Conservation (phyloP, 176 grass and related monocot species). For the Otatea glauca region DNA sequence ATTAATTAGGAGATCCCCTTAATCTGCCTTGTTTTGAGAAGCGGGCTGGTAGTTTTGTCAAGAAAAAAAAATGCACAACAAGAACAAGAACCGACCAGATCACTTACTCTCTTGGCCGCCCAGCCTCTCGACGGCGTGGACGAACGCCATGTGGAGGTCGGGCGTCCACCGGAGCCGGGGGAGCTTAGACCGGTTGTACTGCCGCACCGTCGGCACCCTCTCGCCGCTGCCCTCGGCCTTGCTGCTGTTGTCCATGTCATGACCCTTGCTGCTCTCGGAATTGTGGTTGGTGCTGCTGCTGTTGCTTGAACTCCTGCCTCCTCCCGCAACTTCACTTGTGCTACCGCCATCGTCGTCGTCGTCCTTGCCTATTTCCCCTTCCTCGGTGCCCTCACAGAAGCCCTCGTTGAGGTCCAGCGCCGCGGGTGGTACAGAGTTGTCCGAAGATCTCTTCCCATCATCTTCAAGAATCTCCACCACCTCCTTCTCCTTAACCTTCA, state of each 20-base stretch:
- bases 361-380: slow-evolving; percentile 19
- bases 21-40: background rate
- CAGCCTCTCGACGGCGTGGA: slow-evolving; percentile 85
- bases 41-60: background rate
- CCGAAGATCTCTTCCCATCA: slow-evolving; percentile 41
- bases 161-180: slow-evolving; percentile 92
- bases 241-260: slow-evolving; percentile 30
- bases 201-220: slow-evolving; percentile 61
- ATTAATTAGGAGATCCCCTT: background rate
- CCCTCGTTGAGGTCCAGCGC: slow-evolving; percentile 80
- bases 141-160: slow-evolving; percentile 89
- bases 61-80: background rate
- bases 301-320: slow-evolving; percentile 50
- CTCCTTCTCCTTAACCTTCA: slow-evolving; percentile 58
- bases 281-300: slow-evolving; percentile 61
- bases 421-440: slow-evolving; percentile 8
- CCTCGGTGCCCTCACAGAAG: slow-evolving; percentile 31
- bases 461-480: slow-evolving; percentile 57
- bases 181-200: slow-evolving; percentile 87
- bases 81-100: background rate
- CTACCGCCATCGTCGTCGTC: slow-evolving; percentile 27
- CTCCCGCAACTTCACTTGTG: slow-evolving; percentile 48
- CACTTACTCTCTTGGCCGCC: slow-evolving; percentile 98
- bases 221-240: slow-evolving; percentile 58
- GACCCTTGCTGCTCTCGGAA: slow-evolving; percentile 40